These are phyloP conservation scores for Chlamydomonas urium DNA, from an alignment of 139 green algal species.

Conservation along the genomic window DNA sequence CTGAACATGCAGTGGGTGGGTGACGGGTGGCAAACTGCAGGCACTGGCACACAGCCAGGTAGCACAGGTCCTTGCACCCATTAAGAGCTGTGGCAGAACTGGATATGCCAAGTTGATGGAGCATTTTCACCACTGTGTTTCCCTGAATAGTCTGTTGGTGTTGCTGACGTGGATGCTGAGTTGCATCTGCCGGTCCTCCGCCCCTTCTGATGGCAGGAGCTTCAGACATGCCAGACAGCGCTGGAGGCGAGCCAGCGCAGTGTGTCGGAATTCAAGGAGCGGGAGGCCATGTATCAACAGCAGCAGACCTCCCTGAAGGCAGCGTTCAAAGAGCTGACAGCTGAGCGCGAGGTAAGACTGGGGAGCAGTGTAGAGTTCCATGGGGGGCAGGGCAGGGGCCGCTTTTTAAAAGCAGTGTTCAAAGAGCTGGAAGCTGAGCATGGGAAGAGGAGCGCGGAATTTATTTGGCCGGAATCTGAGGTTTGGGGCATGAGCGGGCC, in stretches of 20 bases:
- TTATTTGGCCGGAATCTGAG: too few species aligned
- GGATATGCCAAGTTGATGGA: neutral
- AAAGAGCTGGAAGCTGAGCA: slow-evolving; percentile 14
- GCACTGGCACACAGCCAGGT: too few species aligned
- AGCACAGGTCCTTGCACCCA: too few species aligned
- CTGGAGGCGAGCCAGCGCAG: slow-evolving; percentile 9
- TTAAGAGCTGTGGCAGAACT: neutral
- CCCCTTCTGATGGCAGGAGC: slow-evolving; percentile 1
- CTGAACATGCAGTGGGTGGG: too few species aligned
- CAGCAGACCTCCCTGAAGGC: slow-evolving; percentile 29
- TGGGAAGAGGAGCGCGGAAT: too few species aligned
- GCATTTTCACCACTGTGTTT: neutral
- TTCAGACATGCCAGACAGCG: neutral
- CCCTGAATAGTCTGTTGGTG: too few species aligned
- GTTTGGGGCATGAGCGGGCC: too few species aligned
- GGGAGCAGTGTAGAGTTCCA: too few species aligned
- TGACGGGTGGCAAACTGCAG: too few species aligned
- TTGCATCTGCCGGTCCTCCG: neutral
- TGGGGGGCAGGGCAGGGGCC: too few species aligned
- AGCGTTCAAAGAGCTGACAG: slow-evolving; percentile 10
- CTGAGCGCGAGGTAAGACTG: slow-evolving; percentile 17
- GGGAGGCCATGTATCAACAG: slow-evolving; percentile 22
- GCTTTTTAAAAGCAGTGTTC: slow-evolving; percentile 23
- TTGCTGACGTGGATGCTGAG: neutral
- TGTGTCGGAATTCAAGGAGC: slow-evolving; percentile 9